Evolutionary conservation across 2,329 filamentous ascomycete species (phyloP), one percentile per base, ranked within the genome.

Genomic region (Phialemoniopsis sp.): DNA sequence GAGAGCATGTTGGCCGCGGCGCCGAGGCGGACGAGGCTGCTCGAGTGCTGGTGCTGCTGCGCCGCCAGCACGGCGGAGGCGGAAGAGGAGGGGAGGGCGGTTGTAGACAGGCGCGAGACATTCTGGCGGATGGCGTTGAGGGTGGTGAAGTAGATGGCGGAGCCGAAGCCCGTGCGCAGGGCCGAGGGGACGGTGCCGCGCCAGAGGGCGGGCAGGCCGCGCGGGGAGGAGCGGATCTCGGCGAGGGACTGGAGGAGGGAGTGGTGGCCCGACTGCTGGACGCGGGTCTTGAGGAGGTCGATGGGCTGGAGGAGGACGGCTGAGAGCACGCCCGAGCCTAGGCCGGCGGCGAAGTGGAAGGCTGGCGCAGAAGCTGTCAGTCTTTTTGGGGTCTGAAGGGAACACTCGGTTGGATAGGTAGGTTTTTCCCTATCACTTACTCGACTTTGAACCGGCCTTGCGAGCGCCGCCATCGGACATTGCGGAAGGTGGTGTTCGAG

Each of bases 251-350:
- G 67, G 38, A 78, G 62, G 41, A 97, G 77, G 3, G 88, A 80
- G 48, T 78, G 76, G 32, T 78, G 74, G 36, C 80, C 80, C 28
- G 87, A 88, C 63, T 97, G 93, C 60, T 98, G 93, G 31, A 97
- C 83, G 34, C 93, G 85, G 21, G 93, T 98, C 66, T 98, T 98
- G 59, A 98, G 81, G 4, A 98, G 82, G 65, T 98, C 93, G 55
- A 93, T 86, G 18, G 93, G 93, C 63, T 98, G 93, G 13, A 98
- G 78, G 40, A 97, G 81, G 43, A 95, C 82, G 40, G 93, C 90
- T 38, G 89, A 93, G 48, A 88, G 78, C 37, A 95, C 76, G 53
- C 93, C 93, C 8, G 90, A 96, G 55, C 80, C 80, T 40, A 97
- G 78, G 46, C 93, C 93, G 47, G 90, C 91, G 50, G 84, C 66